phyloP scores from a whole-genome alignment of 441 rosid genomes.

The Croton laevigatus region DNA sequence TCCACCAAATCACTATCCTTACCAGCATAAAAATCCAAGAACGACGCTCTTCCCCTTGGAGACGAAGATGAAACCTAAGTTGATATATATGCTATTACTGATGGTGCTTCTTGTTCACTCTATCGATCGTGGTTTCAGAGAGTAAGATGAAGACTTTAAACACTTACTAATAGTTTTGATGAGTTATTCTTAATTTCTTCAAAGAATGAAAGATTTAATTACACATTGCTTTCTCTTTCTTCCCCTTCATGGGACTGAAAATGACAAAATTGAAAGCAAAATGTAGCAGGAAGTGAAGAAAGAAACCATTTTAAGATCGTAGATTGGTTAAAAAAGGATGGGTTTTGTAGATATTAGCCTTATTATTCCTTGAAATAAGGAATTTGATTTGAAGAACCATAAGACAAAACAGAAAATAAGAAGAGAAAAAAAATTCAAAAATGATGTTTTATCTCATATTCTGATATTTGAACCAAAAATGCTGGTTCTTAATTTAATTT shows the following conservation, averaged over 20 bases:
- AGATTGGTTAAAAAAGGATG: not conserved
- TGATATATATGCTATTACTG: too few species aligned
- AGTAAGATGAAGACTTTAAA: too few species aligned
- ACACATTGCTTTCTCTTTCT: not conserved
- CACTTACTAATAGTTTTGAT: not conserved
- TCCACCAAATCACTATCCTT: too few species aligned
- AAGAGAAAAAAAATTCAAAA: not conserved
- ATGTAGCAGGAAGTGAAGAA: not conserved
- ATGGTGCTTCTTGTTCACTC: too few species aligned
- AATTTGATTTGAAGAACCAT: not conserved
- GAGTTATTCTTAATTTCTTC: not conserved
- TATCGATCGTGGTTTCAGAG: too few species aligned
- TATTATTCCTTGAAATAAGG: not conserved
- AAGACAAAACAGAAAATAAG: constrained; percentile 25
- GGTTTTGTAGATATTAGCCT: not conserved
- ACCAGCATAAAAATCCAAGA: too few species aligned
- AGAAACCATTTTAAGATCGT: not conserved
- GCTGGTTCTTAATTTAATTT: too few species aligned
- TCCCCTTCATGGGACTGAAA: not conserved
- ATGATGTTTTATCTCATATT: too few species aligned
- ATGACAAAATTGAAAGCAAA: not conserved
- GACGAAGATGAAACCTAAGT: too few species aligned
- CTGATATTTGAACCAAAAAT: too few species aligned
- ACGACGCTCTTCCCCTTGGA: too few species aligned
- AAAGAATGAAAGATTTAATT: constrained; percentile 5